phyloP scores from a whole-genome alignment of 208 protist genomes.

The Acanthamoeba royreba region DNA sequence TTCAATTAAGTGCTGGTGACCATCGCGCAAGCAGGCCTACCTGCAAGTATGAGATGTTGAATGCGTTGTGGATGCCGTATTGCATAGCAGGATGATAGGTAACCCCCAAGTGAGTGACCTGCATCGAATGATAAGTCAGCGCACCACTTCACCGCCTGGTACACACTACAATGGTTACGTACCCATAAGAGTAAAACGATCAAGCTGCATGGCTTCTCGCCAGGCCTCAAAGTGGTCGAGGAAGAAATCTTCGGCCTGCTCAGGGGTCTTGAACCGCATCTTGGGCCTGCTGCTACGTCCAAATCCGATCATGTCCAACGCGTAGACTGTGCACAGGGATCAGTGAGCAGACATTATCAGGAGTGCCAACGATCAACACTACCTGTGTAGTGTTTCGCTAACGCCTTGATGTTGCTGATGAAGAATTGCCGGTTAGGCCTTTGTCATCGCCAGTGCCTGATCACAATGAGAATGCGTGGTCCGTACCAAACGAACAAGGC shows the following conservation, averaged over 20 bases:
- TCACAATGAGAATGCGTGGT: background rate
- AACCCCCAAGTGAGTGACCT: slow-evolving; percentile 52
- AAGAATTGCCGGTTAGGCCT: background rate
- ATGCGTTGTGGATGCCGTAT: slow-evolving; percentile 27
- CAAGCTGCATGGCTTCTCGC: background rate
- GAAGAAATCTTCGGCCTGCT: background rate
- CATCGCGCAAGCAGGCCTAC: too few relatives aligned
- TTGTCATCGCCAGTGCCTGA: background rate
- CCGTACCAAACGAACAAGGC: background rate
- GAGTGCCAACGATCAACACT: too few relatives aligned
- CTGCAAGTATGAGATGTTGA: background rate
- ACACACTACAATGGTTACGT: too few relatives aligned
- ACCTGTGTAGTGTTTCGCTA: background rate
- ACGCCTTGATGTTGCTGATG: background rate
- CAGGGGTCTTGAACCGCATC: background rate
- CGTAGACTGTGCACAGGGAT: background rate
- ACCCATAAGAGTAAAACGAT: background rate
- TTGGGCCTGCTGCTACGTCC: background rate
- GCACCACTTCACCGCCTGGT: too few relatives aligned
- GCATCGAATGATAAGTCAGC: too few relatives aligned
- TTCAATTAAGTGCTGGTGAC: too few relatives aligned
- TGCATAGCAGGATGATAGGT: slow-evolving; percentile 17
- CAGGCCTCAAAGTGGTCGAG: background rate
- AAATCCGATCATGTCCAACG: background rate
- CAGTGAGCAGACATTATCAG: too few relatives aligned